phyloP scores from a whole-genome alignment of 495 filamentous ascomycete species.

The Tetracladium setigerum region DNA sequence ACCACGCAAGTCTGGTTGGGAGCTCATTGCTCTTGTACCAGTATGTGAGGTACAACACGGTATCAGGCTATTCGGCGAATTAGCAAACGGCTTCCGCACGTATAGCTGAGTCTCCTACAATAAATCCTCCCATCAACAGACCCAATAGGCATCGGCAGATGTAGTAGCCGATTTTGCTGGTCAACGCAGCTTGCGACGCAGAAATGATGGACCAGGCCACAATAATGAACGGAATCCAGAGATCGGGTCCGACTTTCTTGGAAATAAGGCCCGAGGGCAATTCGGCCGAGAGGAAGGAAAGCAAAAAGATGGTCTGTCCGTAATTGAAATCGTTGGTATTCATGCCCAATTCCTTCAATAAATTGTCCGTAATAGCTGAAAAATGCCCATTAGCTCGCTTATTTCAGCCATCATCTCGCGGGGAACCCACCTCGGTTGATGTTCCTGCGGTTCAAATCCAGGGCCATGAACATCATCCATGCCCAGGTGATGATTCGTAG shows the following conservation, averaged over 20 bases:
- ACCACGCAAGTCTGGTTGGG: conserved; percentile 53
- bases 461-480: conserved; percentile 73
- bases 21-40: conserved; percentile 67
- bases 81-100: no score
- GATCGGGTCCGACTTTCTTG: conserved; percentile 68
- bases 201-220: conserved; percentile 68
- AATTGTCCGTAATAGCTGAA: conserved; percentile 51
- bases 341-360: conserved; percentile 48
- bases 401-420: no score
- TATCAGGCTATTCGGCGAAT: conserved; percentile 21
- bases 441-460: conserved; percentile 73
- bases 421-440: conserved; percentile 28
- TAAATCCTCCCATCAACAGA: conserved; percentile 65
- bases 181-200: conserved; percentile 56
- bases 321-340: conserved; percentile 69
- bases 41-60: conserved; percentile 60
- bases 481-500: conserved; percentile 28
- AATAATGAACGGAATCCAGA: conserved; percentile 77
- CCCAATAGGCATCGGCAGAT: conserved; percentile 56
- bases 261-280: conserved; percentile 64
- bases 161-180: conserved; percentile 50
- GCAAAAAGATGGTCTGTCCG: conserved; percentile 63
- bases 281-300: conserved; percentile 59
- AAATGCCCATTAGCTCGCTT: conserved; percentile 35
- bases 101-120: conserved; percentile 5